These are phyloP conservation scores for Falciphora oryzae DNA, from an alignment of 2,329 filamentous ascomycete species.

Conservation along the genomic window DNA sequence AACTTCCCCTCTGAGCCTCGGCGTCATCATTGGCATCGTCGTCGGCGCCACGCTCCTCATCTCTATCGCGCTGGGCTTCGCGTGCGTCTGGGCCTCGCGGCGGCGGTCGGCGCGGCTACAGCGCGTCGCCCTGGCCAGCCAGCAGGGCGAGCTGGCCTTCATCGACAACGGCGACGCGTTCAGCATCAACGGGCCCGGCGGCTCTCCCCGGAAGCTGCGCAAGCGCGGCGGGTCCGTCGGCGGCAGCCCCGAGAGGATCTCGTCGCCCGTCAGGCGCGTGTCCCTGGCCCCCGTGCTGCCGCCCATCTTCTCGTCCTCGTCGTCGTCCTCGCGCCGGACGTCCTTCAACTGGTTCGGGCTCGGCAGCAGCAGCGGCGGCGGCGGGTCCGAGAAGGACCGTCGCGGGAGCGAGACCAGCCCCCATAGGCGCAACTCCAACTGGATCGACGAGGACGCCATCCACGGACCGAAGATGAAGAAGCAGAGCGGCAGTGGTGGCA, in stretches of 20 bases:
- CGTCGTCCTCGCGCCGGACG: slow-evolving; percentile 11
- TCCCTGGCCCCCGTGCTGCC: slow-evolving; percentile 20
- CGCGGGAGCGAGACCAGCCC: slow-evolving; percentile 15
- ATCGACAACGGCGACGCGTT: slow-evolving; percentile 4
- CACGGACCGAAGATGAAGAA: slow-evolving; percentile 39
- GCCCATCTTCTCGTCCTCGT: slow-evolving; percentile 16
- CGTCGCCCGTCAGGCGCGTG: slow-evolving; percentile 12
- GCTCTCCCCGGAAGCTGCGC: slow-evolving; percentile 15
- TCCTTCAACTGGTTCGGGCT: slow-evolving; percentile 9
- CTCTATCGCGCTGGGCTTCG: slow-evolving; percentile 35
- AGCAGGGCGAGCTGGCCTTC: slow-evolving; percentile 6
- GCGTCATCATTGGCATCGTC: slow-evolving; percentile 37
- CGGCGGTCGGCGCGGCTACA: slow-evolving; percentile 19
- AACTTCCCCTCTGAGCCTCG: slow-evolving; percentile 21
- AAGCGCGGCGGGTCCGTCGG: slow-evolving; percentile 17
- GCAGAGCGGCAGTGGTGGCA: slow-evolving; percentile 19
- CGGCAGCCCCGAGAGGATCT: neutral
- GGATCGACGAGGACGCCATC: slow-evolving; percentile 47
- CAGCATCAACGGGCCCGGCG: slow-evolving; percentile 9
- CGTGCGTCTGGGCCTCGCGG: slow-evolving; percentile 35
- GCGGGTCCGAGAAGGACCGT: slow-evolving; percentile 12
- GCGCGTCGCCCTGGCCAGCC: neutral
- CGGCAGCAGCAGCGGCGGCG: too few relatives aligned
- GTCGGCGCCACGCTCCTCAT: slow-evolving; percentile 41
- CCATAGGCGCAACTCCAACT: slow-evolving; percentile 26